Conservation (phyloP, 1,139 yeast species). For the Lodderomyces pseudojiufengensis region DNA sequence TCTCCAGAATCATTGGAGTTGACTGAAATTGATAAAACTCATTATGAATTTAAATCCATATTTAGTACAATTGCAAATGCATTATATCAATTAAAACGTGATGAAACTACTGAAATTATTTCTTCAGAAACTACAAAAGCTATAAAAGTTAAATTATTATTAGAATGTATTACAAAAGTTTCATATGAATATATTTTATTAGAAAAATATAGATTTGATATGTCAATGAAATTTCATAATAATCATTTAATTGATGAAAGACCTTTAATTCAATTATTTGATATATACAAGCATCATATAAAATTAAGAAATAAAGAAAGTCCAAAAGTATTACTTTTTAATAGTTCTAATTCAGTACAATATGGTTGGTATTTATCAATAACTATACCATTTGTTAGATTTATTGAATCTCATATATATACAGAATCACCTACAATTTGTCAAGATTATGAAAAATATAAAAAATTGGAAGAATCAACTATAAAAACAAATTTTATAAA, state of each 20-base stretch:
- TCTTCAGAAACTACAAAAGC: slow-evolving; percentile 13
- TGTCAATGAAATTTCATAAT: slow-evolving; percentile 31
- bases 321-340: slow-evolving; percentile 34
- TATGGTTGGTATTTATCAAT: slow-evolving; percentile 39
- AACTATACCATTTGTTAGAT: slow-evolving; percentile 35
- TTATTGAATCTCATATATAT: slow-evolving; percentile 32
- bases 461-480: slow-evolving; percentile 13
- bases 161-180: slow-evolving; percentile 34
- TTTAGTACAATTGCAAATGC: slow-evolving; percentile 26
- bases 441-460: slow-evolving; percentile 16
- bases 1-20: slow-evolving; percentile 14
- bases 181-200: slow-evolving; percentile 40
- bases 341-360: slow-evolving; percentile 33
- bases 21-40: slow-evolving; percentile 22
- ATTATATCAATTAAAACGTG: slow-evolving; percentile 26
- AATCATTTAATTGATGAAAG: slow-evolving; percentile 31
- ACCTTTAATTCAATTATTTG: slow-evolving; percentile 22
- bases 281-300: slow-evolving; percentile 17
- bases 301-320: slow-evolving; percentile 15
- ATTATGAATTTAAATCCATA: slow-evolving; percentile 28
- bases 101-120: slow-evolving; percentile 28
- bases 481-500: slow-evolving; percentile 20
- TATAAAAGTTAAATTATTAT: slow-evolving; percentile 16
- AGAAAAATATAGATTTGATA: slow-evolving; percentile 41
- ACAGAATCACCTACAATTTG: slow-evolving; percentile 24